phyloP scores from a whole-genome alignment of 176 grass and related monocot genomes.

The Eremochloa ophiuroides region DNA sequence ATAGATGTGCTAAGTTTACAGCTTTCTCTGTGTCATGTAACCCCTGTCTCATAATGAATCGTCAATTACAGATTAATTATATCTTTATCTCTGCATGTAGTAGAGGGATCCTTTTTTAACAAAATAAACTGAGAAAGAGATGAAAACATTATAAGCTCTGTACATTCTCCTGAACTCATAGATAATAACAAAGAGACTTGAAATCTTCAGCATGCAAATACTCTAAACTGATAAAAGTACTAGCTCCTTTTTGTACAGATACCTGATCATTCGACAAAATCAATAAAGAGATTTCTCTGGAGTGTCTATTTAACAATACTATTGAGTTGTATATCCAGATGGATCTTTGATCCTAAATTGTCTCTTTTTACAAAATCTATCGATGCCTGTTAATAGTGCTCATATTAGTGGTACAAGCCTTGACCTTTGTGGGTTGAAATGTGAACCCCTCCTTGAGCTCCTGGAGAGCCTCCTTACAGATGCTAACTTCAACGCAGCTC shows the following conservation, averaged over 20 bases:
- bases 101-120: background rate
- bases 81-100: background rate
- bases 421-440: conserved; percentile 16
- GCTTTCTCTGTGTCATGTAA: background rate
- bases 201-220: background rate
- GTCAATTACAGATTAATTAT: background rate
- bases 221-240: background rate
- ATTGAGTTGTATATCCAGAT: background rate
- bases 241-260: background rate
- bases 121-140: conserved; percentile 1
- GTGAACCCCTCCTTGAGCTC: conserved; percentile 5
- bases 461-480: conserved; percentile 28
- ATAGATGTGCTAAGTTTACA: conserved; percentile 18
- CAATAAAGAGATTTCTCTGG: background rate
- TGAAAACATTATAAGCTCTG: background rate
- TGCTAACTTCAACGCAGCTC: conserved; percentile 38
- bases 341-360: conserved; percentile 21
- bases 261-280: background rate
- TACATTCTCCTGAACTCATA: background rate
- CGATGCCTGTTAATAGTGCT: background rate
- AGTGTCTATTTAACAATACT: conserved; percentile 10
- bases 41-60: background rate
- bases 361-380: background rate
- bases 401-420: conserved; percentile 40
- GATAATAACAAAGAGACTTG: background rate